These are phyloP conservation scores for Hyparrhenia diplandra DNA, from an alignment of 176 grass and related monocot genomes.

Conservation along the genomic window DNA sequence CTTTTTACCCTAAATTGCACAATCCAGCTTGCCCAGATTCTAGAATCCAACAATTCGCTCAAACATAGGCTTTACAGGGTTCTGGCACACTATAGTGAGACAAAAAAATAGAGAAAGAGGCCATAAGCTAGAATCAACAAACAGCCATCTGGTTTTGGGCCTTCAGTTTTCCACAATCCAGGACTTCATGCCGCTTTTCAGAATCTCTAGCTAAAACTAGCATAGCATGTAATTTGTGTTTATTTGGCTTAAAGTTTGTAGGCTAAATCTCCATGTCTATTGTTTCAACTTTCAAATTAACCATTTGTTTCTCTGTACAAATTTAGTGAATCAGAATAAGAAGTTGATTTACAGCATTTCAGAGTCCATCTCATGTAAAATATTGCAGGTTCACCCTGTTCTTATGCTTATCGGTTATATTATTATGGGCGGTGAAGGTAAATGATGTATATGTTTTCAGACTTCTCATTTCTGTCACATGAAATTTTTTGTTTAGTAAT, in stretches of 20 bases:
- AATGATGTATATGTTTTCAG: neutral
- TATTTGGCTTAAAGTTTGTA: neutral
- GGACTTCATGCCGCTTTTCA: neutral
- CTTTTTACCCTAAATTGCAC: neutral
- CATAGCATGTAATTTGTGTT: neutral
- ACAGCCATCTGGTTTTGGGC: neutral
- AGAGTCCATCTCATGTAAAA: neutral
- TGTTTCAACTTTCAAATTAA: neutral
- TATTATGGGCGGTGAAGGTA: constrained; percentile 82
- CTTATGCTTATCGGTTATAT: constrained; percentile 96
- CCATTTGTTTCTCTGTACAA: neutral
- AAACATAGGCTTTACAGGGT: neutral
- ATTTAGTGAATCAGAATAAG: neutral
- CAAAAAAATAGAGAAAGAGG: neutral
- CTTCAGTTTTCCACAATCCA: neutral
- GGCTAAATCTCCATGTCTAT: neutral
- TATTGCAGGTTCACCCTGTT: constrained; percentile 83
- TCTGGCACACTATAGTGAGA: neutral
- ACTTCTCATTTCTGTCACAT: neutral
- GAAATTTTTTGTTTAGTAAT: constrained; percentile 8
- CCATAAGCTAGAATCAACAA: neutral
- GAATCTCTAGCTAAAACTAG: neutral
- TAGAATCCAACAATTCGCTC: neutral
- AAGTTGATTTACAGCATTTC: neutral
- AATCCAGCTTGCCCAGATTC: neutral